Evolutionary conservation across 1,139 yeast genomes (phyloP).

Genomic region (Lodderomyces elongisporus): DNA sequence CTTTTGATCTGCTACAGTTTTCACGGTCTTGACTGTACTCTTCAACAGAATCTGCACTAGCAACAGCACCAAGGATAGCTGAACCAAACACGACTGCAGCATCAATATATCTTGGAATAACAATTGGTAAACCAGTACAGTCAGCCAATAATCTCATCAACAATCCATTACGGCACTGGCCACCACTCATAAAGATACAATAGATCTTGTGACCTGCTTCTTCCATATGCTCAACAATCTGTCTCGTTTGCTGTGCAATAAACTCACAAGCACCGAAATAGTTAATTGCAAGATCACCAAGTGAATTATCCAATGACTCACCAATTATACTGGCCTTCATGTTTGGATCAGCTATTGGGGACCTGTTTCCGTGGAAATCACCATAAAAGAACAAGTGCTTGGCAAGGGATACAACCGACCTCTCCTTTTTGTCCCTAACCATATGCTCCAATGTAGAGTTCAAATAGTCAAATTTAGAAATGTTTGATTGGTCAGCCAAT

Average conservation of each 20-base stretch:
- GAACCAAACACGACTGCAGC: slow-evolving; percentile 96
- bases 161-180: slow-evolving; percentile 89
- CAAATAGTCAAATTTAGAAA: slow-evolving; percentile 77
- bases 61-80: slow-evolving; percentile 91
- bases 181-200: slow-evolving; percentile 88
- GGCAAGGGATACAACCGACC: slow-evolving; percentile 77
- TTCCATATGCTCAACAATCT: slow-evolving; percentile 82
- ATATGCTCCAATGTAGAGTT: slow-evolving; percentile 69
- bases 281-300: slow-evolving; percentile 77
- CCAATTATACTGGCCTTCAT: slow-evolving; percentile 96
- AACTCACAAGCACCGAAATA: slow-evolving; percentile 95
- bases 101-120: slow-evolving; percentile 90
- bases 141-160: slow-evolving; percentile 88
- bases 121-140: slow-evolving; percentile 87
- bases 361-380: slow-evolving; percentile 93
- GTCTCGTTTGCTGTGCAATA: slow-evolving; percentile 95
- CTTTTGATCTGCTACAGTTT: slow-evolving; percentile 36
- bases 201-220: slow-evolving; percentile 70
- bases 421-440: slow-evolving; percentile 48
- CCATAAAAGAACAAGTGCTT: slow-evolving; percentile 89
- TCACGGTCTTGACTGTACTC: slow-evolving; percentile 32
- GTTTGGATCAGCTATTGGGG: slow-evolving; percentile 90
- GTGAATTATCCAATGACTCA: slow-evolving; percentile 81
- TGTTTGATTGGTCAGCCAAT: slow-evolving; percentile 56
- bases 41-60: slow-evolving; percentile 58